Base-by-base conservation (phyloP, 164 flowering plant species). In the Magnolia kwangsiensis region DNA sequence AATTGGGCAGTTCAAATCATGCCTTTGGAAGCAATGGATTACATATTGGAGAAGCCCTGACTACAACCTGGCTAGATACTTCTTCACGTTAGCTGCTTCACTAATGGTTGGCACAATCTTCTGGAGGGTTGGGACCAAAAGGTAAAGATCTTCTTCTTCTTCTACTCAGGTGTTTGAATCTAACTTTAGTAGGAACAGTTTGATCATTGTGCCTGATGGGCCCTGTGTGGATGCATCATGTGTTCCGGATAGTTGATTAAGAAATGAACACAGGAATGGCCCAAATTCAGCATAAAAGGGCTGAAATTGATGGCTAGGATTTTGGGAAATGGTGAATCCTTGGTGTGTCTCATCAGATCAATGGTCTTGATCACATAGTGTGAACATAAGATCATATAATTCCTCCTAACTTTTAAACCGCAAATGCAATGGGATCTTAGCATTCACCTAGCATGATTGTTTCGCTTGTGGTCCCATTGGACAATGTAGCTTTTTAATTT, bases 31-130 rank as follows among this genome's bases (percentile, higher is more conserved):
- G 74, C 95, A 90, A 67, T 89, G 93, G 92, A 84, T 84, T 90
- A 92, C 97, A 75, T 94, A 96, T 55, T 96, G 99, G 99, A 87
- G 99, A 85, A 96, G 95, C 77, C 98, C 98, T 24, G 96, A 92
- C 23, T 96, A 94, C 69, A 96, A 92, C 83, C 93, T 92, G 64
- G 93, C 88, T 19, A 78, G 97, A 79, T 87, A 67, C 83, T 89
- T 83, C 83, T 96, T 90, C 85, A 91, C 94, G 58, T 78, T 96
- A 63, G 84, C 80, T 29, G 78, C 89, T 73, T 92, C 95, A 11
- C 90, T 96, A 51, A 64, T 94, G 82, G 79, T 94, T 21, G 98
- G 98, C 5, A 82, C 95, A 49, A 84, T 96, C 73, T 96, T 94
- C 83, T 96, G 99, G 99, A 81, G 69, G 61, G 86, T 91, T 71